Evolutionary conservation across 2,329 filamentous ascomycete species (phyloP), one percentile per base, ranked within the genome.

Genomic region (Colletotrichum lini): DNA sequence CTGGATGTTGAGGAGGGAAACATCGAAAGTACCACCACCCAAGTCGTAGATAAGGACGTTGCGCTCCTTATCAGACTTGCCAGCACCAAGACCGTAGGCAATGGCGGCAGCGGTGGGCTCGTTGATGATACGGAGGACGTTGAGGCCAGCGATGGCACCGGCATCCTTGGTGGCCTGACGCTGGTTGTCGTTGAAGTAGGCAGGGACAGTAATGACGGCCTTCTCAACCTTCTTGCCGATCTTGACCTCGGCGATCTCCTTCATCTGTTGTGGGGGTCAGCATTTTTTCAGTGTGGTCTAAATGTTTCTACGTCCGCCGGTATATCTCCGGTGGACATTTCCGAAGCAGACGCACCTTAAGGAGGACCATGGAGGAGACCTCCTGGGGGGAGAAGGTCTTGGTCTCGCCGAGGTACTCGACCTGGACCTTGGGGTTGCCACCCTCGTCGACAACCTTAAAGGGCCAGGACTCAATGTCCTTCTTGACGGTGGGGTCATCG

Each of bases 141-240:
- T 98, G 75, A 99, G 92, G 79, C 96, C 96, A 80, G 96, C 88
- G 82, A 99, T 99, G 84, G 96, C 93, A 92, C 96, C 96, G 77
- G 96, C 96, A 82, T 98, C 96, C 92, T 98, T 98, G 87, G 96
- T 99, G 77, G 96, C 94, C 88, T 98, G 96, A 87, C 96, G 93
- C 90, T 99, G 96, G 90, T 97, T 98, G 92, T 99, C 96, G 90
- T 98, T 98, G 94, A 99, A 99, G 91, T 99, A 99, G 82, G 96
- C 96, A 70, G 96, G 96, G 71, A 98, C 96, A 74, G 96, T 99
- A 85, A 99, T 95, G 84, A 99, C 96, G 76, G 96, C 96, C 92
- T 98, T 98, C 87, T 96, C 92, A 80, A 98, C 95, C 89, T 96
- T 97, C 93, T 97, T 98, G 85, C 95, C 96, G 79, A 99, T 92